Evolutionary conservation across 2,329 filamentous ascomycete species (phyloP), one percentile per base, ranked within the genome.

Genomic region (Knoxdaviesia capensis): DNA sequence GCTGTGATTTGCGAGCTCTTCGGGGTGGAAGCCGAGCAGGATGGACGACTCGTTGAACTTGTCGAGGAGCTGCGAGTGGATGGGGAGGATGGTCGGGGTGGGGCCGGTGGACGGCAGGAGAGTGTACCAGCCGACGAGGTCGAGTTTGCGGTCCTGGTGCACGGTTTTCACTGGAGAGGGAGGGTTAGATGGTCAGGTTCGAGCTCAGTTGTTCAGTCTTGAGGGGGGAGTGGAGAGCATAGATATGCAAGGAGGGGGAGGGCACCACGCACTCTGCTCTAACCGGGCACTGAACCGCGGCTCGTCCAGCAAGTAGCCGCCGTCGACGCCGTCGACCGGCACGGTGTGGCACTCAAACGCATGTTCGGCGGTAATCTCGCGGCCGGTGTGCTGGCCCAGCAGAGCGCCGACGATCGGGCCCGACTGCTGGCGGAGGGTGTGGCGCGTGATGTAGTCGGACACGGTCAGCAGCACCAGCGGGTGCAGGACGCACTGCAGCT

Each of bases 381-480:
- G 79, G 20, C 88, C 88, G 64, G 85, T 82, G 52, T 94, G 87
- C 54, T 90, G 83, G 10, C 90, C 90, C 5, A 98, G 62, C n/a
- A 98, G 68, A 41, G 80, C 86, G 44, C 90, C 90, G 3, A 88
- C 72, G 11, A 94, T 71, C 10, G 86, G 85, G 0, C 82, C 82
- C 11, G 65, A 58, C 52, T 86, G 77, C 41, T 75, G 65, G 45
- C 90, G 76, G 44, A 94, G 69, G 1, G 79, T 83, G 59, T 94
- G 87, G 46, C 90, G 76, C 45, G 88, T 93, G 57, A 96, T 86
- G 58, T 93, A 92, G 60, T 98, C 90, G 51, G 88, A 94, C 53
- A 98, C 90, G 49, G 82, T 92, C 61, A 98, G 82, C 49, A 96
- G 80, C 41, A 94, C 87, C 40, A 98, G 77, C 30, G 90, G 90